Percentiles rank a stretch among this genome's conserved stretches.
Conservation (phyloP, 176 grass and related monocot species). For the Carex kokanica region DNA sequence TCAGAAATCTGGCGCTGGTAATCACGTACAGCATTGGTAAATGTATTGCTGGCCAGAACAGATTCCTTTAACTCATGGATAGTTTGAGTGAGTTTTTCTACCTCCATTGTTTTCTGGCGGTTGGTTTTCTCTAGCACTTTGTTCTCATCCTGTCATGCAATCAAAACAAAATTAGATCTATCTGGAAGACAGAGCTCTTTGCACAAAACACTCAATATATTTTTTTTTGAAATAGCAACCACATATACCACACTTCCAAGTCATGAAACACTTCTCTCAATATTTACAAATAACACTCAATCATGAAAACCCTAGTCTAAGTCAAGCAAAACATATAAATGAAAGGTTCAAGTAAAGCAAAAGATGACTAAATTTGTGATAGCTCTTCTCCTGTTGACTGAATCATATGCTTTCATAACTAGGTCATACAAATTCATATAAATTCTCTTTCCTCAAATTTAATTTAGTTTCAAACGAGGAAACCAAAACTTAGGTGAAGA, state of each 20-base stretch:
- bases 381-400: no score
- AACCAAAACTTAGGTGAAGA: not conserved
- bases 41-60: slow-evolving; percentile 48
- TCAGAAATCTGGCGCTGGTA: slow-evolving; percentile 55
- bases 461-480: not conserved
- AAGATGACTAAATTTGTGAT: not conserved
- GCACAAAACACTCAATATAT: not conserved
- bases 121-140: slow-evolving; percentile 74
- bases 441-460: not conserved
- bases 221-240: not conserved
- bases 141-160: slow-evolving; percentile 67
- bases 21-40: slow-evolving; percentile 51
- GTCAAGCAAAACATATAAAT: not conserved
- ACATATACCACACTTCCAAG: not conserved
- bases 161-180: not conserved
- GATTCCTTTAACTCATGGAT: slow-evolving; percentile 73
- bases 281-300: slow-evolving; percentile 1
- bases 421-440: not conserved
- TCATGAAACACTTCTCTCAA: not conserved
- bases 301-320: not conserved
- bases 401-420: not conserved
- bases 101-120: slow-evolving; percentile 63
- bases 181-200: not conserved
- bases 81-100: slow-evolving; percentile 73
- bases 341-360: not conserved